A percentile compares a stretch with the other conserved stretches of the same genome.
phyloP scores from a whole-genome alignment of 495 filamentous ascomycete genomes.

The Talaromyces wortmannii region DNA sequence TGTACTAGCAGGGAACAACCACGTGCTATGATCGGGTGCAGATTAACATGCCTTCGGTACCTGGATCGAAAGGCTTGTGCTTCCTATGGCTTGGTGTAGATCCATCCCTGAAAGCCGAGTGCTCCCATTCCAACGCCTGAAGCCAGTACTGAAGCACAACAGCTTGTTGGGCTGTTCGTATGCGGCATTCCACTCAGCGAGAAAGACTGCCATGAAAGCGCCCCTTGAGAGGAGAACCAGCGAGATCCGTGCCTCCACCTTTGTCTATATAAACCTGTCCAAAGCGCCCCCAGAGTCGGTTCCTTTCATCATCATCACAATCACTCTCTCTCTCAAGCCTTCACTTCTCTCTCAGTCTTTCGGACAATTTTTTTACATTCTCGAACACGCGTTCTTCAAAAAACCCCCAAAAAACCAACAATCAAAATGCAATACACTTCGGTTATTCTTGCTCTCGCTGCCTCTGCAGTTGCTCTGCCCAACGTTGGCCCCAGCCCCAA shows the following conservation, averaged over 20 bases:
- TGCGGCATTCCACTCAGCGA: not conserved
- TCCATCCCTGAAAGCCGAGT: not conserved
- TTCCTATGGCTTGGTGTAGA: not conserved
- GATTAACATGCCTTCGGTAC: constrained; percentile 4
- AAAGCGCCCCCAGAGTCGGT: constrained; percentile 8
- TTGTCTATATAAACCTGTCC: constrained; percentile 29
- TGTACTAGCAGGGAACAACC: not conserved
- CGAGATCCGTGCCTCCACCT: constrained; percentile 16
- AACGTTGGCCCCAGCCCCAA: constrained; percentile 6
- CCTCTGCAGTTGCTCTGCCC: constrained; percentile 21
- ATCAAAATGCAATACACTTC: constrained; percentile 31
- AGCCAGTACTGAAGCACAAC: not conserved
- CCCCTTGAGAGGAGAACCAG: constrained; percentile 3
- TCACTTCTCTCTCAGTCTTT: constrained; percentile 3
- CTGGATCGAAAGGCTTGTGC: not conserved
- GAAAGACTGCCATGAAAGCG: not conserved
- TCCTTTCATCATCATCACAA: constrained; percentile 25
- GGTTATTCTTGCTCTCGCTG: constrained; percentile 21
- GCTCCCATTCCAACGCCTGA: not conserved
- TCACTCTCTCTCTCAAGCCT: constrained; percentile 20
- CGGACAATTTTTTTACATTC: constrained; percentile 11
- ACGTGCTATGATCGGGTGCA: not conserved
- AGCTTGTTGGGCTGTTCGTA: not conserved
- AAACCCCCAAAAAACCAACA: constrained; percentile 18
- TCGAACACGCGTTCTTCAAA: constrained; percentile 15